phyloP scores from a whole-genome alignment of 2,329 filamentous ascomycete species.

The Cytospora mali region DNA sequence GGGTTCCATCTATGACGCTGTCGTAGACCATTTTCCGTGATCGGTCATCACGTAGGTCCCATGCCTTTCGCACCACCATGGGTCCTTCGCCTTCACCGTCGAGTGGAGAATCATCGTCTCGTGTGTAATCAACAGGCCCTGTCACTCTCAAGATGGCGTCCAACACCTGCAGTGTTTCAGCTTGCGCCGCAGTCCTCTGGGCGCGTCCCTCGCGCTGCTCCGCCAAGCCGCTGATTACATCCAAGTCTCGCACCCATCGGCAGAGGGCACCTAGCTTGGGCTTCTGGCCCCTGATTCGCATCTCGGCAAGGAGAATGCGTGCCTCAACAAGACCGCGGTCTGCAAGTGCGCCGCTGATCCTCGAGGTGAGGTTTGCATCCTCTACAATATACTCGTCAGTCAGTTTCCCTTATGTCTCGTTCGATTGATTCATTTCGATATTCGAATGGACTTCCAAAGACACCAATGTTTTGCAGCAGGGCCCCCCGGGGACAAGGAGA shows the following conservation, averaged over 20 bases:
- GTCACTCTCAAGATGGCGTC: constrained; percentile 67
- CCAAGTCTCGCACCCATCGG: constrained; percentile 72
- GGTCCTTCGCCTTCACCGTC: constrained; percentile 39
- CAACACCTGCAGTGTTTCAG: constrained; percentile 61
- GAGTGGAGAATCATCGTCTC: not conserved
- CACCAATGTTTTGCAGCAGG: not conserved
- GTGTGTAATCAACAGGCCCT: constrained; percentile 57
- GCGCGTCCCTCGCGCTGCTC: constrained; percentile 52
- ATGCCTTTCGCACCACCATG: constrained; percentile 61
- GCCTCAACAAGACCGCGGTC: constrained; percentile 70
- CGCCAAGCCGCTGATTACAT: constrained; percentile 67
- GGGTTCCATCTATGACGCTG: constrained; percentile 61
- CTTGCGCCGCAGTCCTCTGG: constrained; percentile 48
- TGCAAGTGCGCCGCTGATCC: constrained; percentile 66
- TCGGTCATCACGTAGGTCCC: constrained; percentile 56
- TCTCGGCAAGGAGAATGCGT: constrained; percentile 66
- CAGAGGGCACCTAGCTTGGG: constrained; percentile 71
- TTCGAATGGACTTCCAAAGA: not conserved
- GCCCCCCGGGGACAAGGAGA: no score
- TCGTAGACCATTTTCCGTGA: constrained; percentile 52
- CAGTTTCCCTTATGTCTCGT: constrained; percentile 1
- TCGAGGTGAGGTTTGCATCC: constrained; percentile 65
- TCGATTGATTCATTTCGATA: not conserved
- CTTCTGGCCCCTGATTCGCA: constrained; percentile 66
- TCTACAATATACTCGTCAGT: constrained; percentile 38